phyloP scores from a whole-genome alignment of 2,329 filamentous ascomycete species.

The Raffaelea albimanens region DNA sequence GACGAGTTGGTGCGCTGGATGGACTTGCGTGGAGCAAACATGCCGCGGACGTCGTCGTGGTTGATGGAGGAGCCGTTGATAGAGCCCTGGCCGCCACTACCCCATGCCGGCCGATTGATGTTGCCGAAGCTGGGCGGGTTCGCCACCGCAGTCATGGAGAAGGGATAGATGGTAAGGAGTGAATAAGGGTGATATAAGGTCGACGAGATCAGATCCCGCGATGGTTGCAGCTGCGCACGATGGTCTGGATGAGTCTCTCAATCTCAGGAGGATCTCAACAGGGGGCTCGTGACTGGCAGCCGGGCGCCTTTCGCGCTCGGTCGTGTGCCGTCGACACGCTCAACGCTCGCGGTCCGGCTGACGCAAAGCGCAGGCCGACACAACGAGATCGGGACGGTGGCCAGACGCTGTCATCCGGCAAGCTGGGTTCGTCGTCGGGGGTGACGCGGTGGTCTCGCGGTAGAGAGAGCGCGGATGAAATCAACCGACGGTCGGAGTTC shows the following conservation, averaged over 20 bases:
- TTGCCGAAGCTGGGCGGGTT: slow-evolving; percentile 54
- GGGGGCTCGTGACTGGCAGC: background rate
- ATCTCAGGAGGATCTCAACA: too few relatives aligned
- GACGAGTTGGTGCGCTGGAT: slow-evolving; percentile 84
- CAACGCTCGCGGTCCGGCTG: background rate
- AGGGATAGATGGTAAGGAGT: background rate
- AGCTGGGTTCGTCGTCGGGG: background rate
- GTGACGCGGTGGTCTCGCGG: background rate
- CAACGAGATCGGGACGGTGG: too few relatives aligned
- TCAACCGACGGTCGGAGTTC: background rate
- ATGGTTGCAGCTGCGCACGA: too few relatives aligned
- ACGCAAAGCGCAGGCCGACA: background rate
- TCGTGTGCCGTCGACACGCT: background rate
- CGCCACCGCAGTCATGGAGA: slow-evolving; percentile 56
- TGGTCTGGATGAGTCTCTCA: too few relatives aligned
- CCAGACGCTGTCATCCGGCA: background rate
- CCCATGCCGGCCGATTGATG: slow-evolving; percentile 57
- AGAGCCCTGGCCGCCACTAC: slow-evolving; percentile 38
- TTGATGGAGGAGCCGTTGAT: slow-evolving; percentile 54
- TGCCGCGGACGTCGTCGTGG: slow-evolving; percentile 73
- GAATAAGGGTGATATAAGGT: background rate
- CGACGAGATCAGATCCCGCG: too few relatives aligned
- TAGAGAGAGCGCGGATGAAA: background rate
- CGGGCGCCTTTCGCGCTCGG: background rate
- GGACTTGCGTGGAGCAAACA: slow-evolving; percentile 83